Evolutionary conservation across 2,329 filamentous ascomycete species (phyloP), one percentile per base, ranked within the genome.

Genomic region (Aspergillus vadensis): DNA sequence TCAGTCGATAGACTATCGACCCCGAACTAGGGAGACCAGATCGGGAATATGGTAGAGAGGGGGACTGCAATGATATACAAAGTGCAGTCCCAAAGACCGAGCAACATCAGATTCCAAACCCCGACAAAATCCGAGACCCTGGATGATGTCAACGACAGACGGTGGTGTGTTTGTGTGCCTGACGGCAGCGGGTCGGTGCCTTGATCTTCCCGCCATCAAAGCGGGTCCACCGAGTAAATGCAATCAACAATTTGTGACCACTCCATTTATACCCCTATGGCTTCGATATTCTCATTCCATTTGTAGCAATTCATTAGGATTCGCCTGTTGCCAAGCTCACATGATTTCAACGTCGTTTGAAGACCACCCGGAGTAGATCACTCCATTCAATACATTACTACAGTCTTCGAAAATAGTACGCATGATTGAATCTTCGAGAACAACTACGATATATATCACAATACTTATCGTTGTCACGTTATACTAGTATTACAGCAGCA

Each of bases 121-220:
- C 47, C 47, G 47, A 32, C 47, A 50, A 50, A 50, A 30, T 2
- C 25, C 39, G 39, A 32, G 53, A 7, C 38, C 5, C 12, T 15
- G 25, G 17, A 55, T 55, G 53, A 55, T 47, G 53, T 55, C 53
- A 47, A 12, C 39, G n/a, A 30, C 14, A 5, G 47, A 30, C 14
- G 10, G 47, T 17, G 25, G 47, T 27, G 47, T 50, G 47, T 14
- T 21, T 44, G 41, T 17, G 47, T 30, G 47, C 47, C 47, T 50
- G 47, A 23, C n/a, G 25, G 10, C 39, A 21, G 53, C 39, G 52
- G 52, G 39, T 55, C 49, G 27, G 49, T 52, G 49, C 32, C 52
- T 55, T 23, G 52, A 43, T 44, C 39, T 55, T 36, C 51, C 52
- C 52, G 52, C 38, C 27, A 53, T 53, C 36, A 23, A 47, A 55